Conservation (phyloP, 106 monocot species). For the Dendrobium chrysotoxum region DNA sequence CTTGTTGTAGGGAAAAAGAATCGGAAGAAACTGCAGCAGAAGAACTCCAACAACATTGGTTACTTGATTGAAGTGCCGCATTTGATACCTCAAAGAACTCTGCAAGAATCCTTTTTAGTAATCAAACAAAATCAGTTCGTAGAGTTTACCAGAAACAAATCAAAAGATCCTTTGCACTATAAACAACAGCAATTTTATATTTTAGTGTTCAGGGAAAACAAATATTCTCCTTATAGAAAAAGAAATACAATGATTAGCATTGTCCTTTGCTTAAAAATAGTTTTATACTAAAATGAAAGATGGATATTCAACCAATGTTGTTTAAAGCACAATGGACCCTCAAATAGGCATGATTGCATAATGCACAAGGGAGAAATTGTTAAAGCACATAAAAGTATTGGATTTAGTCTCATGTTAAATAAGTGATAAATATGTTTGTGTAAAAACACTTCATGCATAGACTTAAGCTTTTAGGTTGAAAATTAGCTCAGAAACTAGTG, state of each 20-base stretch:
- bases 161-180: background rate
- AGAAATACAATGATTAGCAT: background rate
- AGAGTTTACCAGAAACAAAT: background rate
- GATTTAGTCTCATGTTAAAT: background rate
- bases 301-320: background rate
- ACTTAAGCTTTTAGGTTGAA: background rate
- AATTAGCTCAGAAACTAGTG: background rate
- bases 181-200: background rate
- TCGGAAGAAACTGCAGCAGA: background rate
- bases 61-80: background rate
- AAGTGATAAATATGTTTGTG: background rate
- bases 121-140: background rate
- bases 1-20: background rate
- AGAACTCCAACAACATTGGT: background rate
- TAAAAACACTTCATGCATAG: background rate
- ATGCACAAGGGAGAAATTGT: background rate
- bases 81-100: conserved; percentile 5
- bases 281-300: background rate
- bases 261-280: background rate
- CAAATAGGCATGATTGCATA: background rate
- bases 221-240: background rate
- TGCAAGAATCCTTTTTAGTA: background rate
- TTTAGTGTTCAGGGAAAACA: background rate
- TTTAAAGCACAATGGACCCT: background rate
- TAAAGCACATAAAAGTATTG: background rate